Evolutionary conservation across 345 rosid species (phyloP).

Genomic region (Brassica nigra): DNA sequence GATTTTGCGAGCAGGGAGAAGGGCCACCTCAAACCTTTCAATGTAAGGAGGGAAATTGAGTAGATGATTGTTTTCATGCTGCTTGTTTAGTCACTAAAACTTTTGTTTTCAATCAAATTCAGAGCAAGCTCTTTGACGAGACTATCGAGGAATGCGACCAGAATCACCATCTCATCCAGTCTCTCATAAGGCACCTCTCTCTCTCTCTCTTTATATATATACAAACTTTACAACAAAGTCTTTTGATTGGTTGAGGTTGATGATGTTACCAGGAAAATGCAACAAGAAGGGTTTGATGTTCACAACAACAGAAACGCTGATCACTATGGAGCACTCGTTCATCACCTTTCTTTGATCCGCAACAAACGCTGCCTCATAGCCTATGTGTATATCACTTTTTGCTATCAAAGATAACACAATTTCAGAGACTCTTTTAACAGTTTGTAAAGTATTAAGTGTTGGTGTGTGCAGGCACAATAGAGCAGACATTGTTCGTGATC

Average conservation of each 20-base stretch:
- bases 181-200: constrained; percentile 52
- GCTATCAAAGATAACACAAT: neutral
- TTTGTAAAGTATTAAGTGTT: neutral
- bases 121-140: constrained; percentile 63
- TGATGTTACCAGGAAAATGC: constrained; percentile 65
- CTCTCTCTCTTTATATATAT: constrained; percentile 1
- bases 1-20: constrained; percentile 55
- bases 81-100: neutral
- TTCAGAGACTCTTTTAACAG: neutral
- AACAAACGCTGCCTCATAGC: constrained; percentile 95
- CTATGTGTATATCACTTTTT: constrained; percentile 54
- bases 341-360: constrained; percentile 79
- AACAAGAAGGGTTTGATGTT: constrained; percentile 80
- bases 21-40: constrained; percentile 59
- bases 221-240: neutral
- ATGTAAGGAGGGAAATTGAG: constrained; percentile 35
- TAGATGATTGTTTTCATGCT: neutral
- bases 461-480: constrained; percentile 63
- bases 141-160: constrained; percentile 59
- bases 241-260: neutral
- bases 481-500: constrained; percentile 71
- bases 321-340: constrained; percentile 82
- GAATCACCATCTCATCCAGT: constrained; percentile 59
- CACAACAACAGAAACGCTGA: constrained; percentile 78
- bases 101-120: neutral